A percentile compares a stretch with the other conserved stretches of the same genome.
Conservation (phyloP, 805 yeast genomes). For the Barnettozyma sucrosica region DNA sequence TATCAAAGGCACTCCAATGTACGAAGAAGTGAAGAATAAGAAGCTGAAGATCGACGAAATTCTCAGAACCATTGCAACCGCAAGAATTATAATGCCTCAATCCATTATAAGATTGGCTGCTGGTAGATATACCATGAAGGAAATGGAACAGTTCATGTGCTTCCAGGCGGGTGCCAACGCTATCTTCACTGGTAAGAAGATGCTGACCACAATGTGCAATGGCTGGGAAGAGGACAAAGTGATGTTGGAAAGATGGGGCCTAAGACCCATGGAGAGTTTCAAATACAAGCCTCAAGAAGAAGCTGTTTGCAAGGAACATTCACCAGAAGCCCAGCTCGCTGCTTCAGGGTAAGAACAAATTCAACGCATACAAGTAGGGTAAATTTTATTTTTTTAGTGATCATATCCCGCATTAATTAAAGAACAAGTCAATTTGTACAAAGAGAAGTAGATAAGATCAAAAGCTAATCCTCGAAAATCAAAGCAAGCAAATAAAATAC, state of each 20-base stretch:
- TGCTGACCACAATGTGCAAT: conserved; percentile 77
- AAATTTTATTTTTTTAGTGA: too few species aligned
- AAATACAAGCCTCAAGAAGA: conserved; percentile 16
- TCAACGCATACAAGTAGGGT: too few species aligned
- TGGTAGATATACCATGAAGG: conserved; percentile 77
- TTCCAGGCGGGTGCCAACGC: conserved; percentile 79
- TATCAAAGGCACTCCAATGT: conserved; percentile 74
- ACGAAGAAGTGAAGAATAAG: conserved; percentile 42
- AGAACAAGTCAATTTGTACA: neutral
- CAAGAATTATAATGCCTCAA: conserved; percentile 67
- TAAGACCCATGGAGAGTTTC: conserved; percentile 49
- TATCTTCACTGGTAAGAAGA: conserved; percentile 72
- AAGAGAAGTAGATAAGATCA: too few species aligned
- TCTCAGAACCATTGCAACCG: conserved; percentile 68
- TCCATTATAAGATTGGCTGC: conserved; percentile 73
- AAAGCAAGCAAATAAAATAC: conserved; percentile 49
- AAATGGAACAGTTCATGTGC: conserved; percentile 66
- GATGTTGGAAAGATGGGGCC: conserved; percentile 67
- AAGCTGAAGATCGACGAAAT: conserved; percentile 55
- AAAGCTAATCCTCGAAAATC: neutral
- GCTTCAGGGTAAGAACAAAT: neutral
- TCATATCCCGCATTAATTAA: neutral
- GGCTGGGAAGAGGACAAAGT: conserved; percentile 79
- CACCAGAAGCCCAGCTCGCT: neutral
- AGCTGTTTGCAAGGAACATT: neutral